Evolutionary conservation across 148 eudicot genomes (phyloP).

Genomic region (Rhododendron kiyosumense): DNA sequence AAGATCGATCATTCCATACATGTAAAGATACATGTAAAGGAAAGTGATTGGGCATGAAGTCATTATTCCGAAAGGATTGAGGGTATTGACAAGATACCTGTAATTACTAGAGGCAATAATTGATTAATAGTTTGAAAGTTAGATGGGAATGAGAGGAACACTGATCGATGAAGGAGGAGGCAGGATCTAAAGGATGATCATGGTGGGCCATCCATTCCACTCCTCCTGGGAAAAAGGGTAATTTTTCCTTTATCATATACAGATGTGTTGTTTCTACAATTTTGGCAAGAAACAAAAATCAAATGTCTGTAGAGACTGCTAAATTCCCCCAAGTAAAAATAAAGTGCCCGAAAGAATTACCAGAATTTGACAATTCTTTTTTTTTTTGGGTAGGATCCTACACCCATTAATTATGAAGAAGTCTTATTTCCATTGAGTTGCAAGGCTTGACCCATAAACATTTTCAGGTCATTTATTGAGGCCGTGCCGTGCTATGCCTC

Average conservation of each 20-base stretch:
- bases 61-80: neutral
- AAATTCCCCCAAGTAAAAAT: too few species aligned
- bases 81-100: slow-evolving; percentile 1
- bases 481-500: too few species aligned
- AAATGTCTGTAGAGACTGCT: too few species aligned
- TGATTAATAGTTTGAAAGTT: slow-evolving; percentile 3
- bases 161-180: neutral
- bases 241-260: neutral
- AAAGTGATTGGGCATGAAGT: neutral
- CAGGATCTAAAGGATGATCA: neutral
- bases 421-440: too few species aligned
- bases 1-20: neutral
- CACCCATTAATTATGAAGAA: too few species aligned
- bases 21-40: neutral
- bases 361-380: too few species aligned
- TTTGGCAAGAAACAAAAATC: neutral
- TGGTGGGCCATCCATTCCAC: slow-evolving; percentile 5
- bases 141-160: slow-evolving; percentile 1
- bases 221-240: neutral
- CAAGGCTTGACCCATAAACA: too few species aligned
- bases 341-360: too few species aligned
- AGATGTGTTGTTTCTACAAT: neutral
- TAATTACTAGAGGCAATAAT: neutral
- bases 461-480: too few species aligned
- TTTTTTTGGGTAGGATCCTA: too few species aligned